Evolutionary conservation across 768 basidiomycete species (phyloP).

Genomic region (Atractiella rhizophila): DNA sequence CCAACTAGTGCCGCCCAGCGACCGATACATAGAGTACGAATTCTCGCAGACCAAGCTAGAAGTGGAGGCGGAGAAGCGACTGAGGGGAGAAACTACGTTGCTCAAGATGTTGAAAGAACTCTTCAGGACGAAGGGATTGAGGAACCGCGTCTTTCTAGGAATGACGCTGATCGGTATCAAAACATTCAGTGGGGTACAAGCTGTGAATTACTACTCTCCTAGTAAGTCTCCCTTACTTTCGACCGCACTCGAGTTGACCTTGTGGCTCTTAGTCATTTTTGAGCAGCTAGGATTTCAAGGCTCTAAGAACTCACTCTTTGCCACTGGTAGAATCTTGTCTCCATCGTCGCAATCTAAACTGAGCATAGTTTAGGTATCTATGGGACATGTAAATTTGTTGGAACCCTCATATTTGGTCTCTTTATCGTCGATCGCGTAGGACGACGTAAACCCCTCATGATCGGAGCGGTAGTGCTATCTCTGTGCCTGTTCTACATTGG

Average conservation of each 20-base stretch:
- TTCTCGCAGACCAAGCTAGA: no score
- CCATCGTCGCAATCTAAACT: not conserved
- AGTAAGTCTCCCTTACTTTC: no score
- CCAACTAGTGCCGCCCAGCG: no score
- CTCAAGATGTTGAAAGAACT: slow-evolving; percentile 9
- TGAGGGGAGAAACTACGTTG: not conserved
- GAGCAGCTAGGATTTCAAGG: slow-evolving; percentile 15
- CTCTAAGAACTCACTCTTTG: slow-evolving; percentile 14
- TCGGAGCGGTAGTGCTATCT: no score
- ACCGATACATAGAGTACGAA: no score
- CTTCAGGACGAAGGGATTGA: slow-evolving; percentile 12
- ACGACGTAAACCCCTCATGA: no score
- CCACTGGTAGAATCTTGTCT: slow-evolving; percentile 6
- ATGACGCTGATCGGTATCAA: slow-evolving; percentile 8
- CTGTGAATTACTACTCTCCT: slow-evolving; percentile 16
- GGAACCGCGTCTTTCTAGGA: slow-evolving; percentile 13
- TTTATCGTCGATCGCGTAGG: slow-evolving; percentile 17
- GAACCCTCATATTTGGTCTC: slow-evolving; percentile 11
- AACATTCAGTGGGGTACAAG: slow-evolving; percentile 8
- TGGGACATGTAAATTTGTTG: slow-evolving; percentile 13
- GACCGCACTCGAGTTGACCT: no score
- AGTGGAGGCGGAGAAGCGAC: not conserved
- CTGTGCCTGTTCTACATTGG: no score
- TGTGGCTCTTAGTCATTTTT: no score
- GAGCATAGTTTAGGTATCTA: no score